Evolutionary conservation across 345 rosid genomes (phyloP).

Genomic region (Kandelia obovata): DNA sequence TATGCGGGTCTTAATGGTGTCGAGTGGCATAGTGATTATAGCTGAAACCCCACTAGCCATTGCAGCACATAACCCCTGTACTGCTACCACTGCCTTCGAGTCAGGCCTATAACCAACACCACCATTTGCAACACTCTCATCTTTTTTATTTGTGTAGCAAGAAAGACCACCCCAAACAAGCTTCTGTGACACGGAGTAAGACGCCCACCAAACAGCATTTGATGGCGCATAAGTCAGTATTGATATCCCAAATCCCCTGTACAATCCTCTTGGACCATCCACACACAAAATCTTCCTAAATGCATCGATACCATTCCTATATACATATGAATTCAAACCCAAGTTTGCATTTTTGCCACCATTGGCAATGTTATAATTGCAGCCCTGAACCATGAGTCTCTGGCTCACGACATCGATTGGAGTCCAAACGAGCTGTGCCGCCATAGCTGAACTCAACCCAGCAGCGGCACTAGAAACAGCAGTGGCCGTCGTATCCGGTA

Average conservation of each 20-base stretch:
- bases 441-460: constrained; percentile 82
- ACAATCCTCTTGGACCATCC: constrained; percentile 79
- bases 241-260: constrained; percentile 93
- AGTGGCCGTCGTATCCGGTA: constrained; percentile 57
- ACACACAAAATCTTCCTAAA: constrained; percentile 62
- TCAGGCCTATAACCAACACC: constrained; percentile 28
- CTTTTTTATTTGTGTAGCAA: constrained; percentile 24
- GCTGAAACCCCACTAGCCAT: constrained; percentile 81
- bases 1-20: constrained; percentile 78
- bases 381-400: constrained; percentile 86
- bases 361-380: constrained; percentile 12
- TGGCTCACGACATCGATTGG: constrained; percentile 91
- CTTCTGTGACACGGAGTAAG: constrained; percentile 74
- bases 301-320: constrained; percentile 74
- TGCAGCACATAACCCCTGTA: constrained; percentile 73
- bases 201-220: constrained; percentile 95
- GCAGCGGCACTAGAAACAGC: constrained; percentile 81
- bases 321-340: constrained; percentile 36
- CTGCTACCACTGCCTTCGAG: constrained; percentile 46
- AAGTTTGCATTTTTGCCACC: constrained; percentile 29
- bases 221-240: constrained; percentile 94
- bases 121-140: constrained; percentile 17
- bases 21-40: constrained; percentile 75
- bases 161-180: constrained; percentile 58
- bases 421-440: constrained; percentile 89